Evolutionary conservation across 306 rosid genomes (phyloP).

Genomic region (Casuarina equisetifolia): DNA sequence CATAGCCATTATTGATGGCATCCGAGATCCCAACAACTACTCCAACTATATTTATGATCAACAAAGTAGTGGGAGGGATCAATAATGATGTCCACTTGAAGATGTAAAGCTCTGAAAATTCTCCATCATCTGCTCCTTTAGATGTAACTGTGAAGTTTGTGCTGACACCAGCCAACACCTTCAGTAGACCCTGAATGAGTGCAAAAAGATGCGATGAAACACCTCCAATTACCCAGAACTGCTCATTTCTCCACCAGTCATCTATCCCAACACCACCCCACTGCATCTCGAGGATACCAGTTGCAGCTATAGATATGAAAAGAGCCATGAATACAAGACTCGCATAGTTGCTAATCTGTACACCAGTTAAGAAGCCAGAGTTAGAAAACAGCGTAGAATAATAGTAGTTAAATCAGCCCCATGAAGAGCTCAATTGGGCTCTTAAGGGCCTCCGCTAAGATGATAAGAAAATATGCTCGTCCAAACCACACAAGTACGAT

Average conservation of each 20-base stretch:
- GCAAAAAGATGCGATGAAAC: conserved; percentile 93
- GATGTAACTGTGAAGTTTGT: conserved; percentile 95
- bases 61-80: conserved; percentile 74
- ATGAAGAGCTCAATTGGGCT: not conserved
- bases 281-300: conserved; percentile 93
- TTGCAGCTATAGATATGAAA: conserved; percentile 88
- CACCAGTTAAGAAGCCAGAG: not conserved
- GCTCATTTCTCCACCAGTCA: conserved; percentile 99
- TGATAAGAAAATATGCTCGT: not conserved
- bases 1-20: conserved; percentile 93
- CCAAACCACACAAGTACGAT: not conserved
- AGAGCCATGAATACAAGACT: conserved; percentile 85
- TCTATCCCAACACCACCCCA: conserved; percentile 95
- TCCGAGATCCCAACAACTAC: conserved; percentile 86
- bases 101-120: conserved; percentile 82
- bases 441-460: not conserved
- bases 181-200: conserved; percentile 84
- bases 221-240: conserved; percentile 98
- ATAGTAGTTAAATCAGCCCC: not conserved
- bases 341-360: conserved; percentile 97
- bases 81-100: conserved; percentile 94
- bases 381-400: conserved; percentile 5
- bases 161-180: conserved; percentile 91
- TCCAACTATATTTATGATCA: conserved; percentile 81
- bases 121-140: conserved; percentile 95